Evolutionary conservation across 371 early-diverging fungal genomes (phyloP), one percentile per base, ranked within the genome.

Genomic region (Mortierella sp.): DNA sequence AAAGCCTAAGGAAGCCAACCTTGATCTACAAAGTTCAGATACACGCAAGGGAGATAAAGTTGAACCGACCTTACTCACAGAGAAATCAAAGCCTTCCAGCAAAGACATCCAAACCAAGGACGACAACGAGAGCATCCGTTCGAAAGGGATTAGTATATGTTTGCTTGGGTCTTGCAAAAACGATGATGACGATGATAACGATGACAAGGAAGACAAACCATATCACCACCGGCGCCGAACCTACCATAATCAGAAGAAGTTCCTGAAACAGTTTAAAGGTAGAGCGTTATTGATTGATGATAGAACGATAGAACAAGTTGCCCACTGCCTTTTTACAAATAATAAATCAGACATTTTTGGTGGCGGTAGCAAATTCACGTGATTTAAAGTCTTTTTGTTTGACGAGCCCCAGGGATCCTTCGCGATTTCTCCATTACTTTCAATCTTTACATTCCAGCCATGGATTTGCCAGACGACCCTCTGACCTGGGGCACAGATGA

Each of bases 381-480:
- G 40, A 37, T 37, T 37, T 13, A 37, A 13, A n/a, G n/a, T n/a
- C n/a, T n/a, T 13, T 0, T 37, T 37, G 40, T 37, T 37, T 37
- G 1, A 37, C 13, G 40, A 37, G 40, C 10, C 13, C 40, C n/a
- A n/a, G n/a, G n/a, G n/a, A n/a, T n/a, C n/a, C n/a, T n/a, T n/a
- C n/a, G n/a, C n/a, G n/a, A n/a, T n/a, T n/a, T n/a, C n/a, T 29
- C 10, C 26, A 12, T 55, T 55, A 55, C 15, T 55, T 55, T 55
- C 32, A 29, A 55, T 55, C 32, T 55, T 55, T 26, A 13, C 12
- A 15, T 55, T 29, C 32, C 26, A 57, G 37, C 42, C 47, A 75
- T 74, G 75, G 70, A 69, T 26, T 26, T 29, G 10, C 56, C 59
- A 2, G 26, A n/a, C 6, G 42, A 78, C 51, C 78, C 78, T 13